These are phyloP conservation scores for Pestalotiopsis sp. DNA, from an alignment of 2,329 filamentous ascomycete species.

Conservation along the genomic window DNA sequence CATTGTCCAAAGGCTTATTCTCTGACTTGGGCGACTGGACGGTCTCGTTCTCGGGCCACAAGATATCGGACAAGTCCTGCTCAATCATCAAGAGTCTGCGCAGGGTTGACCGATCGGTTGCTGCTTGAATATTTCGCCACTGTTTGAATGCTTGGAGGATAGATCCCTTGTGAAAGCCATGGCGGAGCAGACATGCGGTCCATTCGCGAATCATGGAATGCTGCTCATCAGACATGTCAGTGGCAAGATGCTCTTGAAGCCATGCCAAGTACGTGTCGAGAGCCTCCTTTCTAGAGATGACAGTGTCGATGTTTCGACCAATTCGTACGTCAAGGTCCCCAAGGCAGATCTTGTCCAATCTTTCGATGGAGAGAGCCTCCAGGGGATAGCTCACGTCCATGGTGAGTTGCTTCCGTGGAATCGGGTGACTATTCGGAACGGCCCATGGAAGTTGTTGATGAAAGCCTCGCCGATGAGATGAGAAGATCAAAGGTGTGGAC, in stretches of 20 bases:
- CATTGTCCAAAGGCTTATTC: background rate
- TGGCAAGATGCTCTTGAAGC: conserved; percentile 28
- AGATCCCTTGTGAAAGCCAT: conserved; percentile 18
- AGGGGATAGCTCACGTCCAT: conserved; percentile 22
- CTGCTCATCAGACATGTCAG: conserved; percentile 22
- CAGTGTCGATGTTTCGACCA: background rate
- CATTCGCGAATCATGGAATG: conserved; percentile 22
- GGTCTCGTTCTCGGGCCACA: background rate
- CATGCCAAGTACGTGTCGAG: conserved; percentile 26
- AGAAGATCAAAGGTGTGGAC: background rate
- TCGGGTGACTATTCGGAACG: background rate
- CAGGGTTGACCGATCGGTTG: conserved; percentile 24
- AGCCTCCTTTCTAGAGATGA: conserved; percentile 15
- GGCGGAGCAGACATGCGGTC: conserved; percentile 21
- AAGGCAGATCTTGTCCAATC: conserved; percentile 18
- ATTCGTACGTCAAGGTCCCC: conserved; percentile 20
- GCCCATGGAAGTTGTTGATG: background rate
- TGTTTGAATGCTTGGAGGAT: conserved; percentile 22
- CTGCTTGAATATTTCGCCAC: conserved; percentile 24
- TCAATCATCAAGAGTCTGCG: conserved; percentile 29
- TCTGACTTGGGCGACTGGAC: background rate
- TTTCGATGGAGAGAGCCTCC: conserved; percentile 11
- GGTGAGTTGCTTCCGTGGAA: background rate
- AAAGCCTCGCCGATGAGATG: no score
- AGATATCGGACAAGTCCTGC: conserved; percentile 21